A percentile compares a stretch with the other conserved stretches of the same genome.
Evolutionary conservation across 306 rosid genomes (phyloP).

Genomic region (Lagenaria siceraria): DNA sequence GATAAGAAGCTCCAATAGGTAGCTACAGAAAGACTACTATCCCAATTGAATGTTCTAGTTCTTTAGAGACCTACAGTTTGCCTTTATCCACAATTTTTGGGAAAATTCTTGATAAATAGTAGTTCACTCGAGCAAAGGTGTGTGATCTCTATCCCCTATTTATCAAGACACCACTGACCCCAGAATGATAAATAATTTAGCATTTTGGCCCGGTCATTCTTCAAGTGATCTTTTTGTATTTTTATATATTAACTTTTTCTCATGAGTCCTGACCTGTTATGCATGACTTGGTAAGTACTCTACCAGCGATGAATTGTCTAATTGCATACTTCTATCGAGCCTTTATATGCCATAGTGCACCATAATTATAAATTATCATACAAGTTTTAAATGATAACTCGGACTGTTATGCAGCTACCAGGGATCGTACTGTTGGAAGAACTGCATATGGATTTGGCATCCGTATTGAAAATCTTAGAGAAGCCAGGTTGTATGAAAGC

Average conservation of each 20-base stretch:
- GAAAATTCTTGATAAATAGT: not conserved
- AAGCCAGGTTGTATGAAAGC: slow-evolving; percentile 70
- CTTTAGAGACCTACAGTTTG: not conserved
- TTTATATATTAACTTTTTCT: not conserved
- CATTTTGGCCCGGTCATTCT: not conserved
- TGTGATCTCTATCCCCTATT: not conserved
- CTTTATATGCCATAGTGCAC: not conserved
- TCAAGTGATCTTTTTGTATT: not conserved
- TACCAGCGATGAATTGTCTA: not conserved
- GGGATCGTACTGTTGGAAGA: slow-evolving; percentile 45
- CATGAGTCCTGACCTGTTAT: not conserved
- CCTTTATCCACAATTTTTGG: not conserved
- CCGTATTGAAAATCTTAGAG: slow-evolving; percentile 73
- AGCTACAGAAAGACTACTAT: not conserved
- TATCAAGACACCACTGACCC: not conserved
- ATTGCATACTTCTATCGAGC: not conserved
- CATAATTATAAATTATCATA: not conserved
- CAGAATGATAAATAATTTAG: not conserved
- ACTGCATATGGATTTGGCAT: slow-evolving; percentile 72
- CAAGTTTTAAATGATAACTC: not conserved
- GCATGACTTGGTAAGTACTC: not conserved
- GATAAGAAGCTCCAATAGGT: not conserved
- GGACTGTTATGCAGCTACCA: slow-evolving; percentile 38
- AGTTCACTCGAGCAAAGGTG: not conserved
- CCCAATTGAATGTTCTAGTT: not conserved